These are phyloP conservation scores for Lecanicillium sp. DNA, from an alignment of 2,329 filamentous ascomycete species.

Conservation along the genomic window DNA sequence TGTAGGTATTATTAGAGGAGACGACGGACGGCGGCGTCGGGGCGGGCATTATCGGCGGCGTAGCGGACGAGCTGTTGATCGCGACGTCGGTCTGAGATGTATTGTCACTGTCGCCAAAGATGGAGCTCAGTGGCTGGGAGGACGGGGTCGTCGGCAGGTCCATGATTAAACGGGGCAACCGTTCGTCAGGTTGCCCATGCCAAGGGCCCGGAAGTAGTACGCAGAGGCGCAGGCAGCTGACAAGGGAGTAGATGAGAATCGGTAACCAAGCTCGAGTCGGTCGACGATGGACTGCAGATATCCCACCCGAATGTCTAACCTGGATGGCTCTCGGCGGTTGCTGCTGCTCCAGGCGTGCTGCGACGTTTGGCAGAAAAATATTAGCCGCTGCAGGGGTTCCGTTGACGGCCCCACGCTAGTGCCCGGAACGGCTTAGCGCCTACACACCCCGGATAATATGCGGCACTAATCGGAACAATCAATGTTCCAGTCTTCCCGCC, in stretches of 20 bases:
- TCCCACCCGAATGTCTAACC: not conserved
- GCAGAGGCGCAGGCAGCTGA: too few species aligned
- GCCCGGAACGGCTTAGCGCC: conserved; percentile 3
- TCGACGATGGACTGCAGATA: too few species aligned
- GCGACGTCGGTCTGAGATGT: conserved; percentile 14
- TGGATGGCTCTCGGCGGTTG: conserved; percentile 1
- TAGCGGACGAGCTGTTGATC: conserved; percentile 19
- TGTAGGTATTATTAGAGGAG: conserved; percentile 68
- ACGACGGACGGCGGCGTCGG: conserved; percentile 21
- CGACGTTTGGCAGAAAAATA: conserved; percentile 6
- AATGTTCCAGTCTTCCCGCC: not conserved
- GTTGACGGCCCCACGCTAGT: not conserved
- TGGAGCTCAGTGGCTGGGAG: conserved; percentile 31
- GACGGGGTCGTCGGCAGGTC: conserved; percentile 35
- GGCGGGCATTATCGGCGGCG: conserved; percentile 15
- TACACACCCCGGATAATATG: conserved; percentile 2
- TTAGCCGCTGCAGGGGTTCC: conserved; percentile 1
- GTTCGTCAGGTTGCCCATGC: too few species aligned
- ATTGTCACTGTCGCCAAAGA: conserved; percentile 33
- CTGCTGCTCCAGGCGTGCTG: conserved; percentile 5
- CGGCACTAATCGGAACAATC: too few species aligned
- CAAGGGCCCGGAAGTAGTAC: too few species aligned
- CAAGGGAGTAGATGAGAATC: too few species aligned
- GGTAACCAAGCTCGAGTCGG: too few species aligned
- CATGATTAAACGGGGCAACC: conserved; percentile 22